Evolutionary conservation across 805 yeast genomes (phyloP).

Genomic region (Kurtzmaniella fragi): DNA sequence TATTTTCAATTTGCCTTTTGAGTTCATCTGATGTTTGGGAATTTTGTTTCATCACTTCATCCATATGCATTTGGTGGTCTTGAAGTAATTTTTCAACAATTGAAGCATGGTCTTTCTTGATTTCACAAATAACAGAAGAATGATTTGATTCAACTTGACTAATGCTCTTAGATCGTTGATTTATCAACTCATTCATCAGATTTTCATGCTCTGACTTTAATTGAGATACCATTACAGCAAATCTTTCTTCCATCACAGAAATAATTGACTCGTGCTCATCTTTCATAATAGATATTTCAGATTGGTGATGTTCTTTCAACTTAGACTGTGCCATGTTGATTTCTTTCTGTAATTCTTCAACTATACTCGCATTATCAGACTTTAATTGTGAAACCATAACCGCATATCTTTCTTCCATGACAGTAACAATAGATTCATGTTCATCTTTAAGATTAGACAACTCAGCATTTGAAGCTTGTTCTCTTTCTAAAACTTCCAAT

Average conservation of each 20-base stretch:
- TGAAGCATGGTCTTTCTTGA: conserved; percentile 7
- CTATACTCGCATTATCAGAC: too few relatives aligned
- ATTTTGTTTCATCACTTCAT: not conserved
- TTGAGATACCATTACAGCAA: not conserved
- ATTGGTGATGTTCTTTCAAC: not conserved
- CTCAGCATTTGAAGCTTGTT: too few relatives aligned
- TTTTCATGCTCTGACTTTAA: not conserved
- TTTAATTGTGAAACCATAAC: too few relatives aligned
- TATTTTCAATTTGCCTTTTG: conserved; percentile 1
- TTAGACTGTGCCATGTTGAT: not conserved
- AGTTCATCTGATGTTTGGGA: conserved; percentile 2
- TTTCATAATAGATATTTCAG: conserved; percentile 1
- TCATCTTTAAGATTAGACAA: too few relatives aligned
- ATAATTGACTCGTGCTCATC: conserved; percentile 5
- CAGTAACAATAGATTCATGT: too few relatives aligned
- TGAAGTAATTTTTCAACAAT: too few relatives aligned
- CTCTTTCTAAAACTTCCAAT: too few relatives aligned
- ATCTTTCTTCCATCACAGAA: conserved; percentile 1
- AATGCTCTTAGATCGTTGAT: too few relatives aligned
- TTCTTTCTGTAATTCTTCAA: too few relatives aligned
- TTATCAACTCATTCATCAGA: conserved; percentile 6
- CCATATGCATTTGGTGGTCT: too few relatives aligned
- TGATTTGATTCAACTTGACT: not conserved
- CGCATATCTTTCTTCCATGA: too few relatives aligned
- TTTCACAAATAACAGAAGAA: conserved; percentile 5